Evolutionary conservation across 1,284 basidiomycete species (phyloP).

Genomic region (Rhodofomes roseus): DNA sequence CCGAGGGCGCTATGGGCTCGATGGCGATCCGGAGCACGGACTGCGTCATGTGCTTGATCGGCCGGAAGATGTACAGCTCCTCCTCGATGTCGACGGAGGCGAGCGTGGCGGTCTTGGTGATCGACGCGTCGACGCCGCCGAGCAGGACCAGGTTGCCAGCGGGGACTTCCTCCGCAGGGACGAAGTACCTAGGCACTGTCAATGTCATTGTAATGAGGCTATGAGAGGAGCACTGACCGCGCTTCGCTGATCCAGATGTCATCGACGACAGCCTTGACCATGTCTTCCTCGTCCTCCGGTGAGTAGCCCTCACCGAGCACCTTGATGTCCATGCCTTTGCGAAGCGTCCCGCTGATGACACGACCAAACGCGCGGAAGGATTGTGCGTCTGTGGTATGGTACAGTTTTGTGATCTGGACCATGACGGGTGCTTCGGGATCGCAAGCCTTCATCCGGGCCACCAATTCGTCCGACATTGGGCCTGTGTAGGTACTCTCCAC

Average conservation of each 20-base stretch:
- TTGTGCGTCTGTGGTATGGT: slow-evolving; percentile 93
- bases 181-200: slow-evolving; percentile 65
- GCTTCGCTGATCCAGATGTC: slow-evolving; percentile 90
- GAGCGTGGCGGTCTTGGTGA: slow-evolving; percentile 93
- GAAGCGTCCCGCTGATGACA: slow-evolving; percentile 88
- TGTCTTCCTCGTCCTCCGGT: slow-evolving; percentile 97
- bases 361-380: slow-evolving; percentile 96
- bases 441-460: slow-evolving; percentile 77
- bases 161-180: slow-evolving; percentile 84
- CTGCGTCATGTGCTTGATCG: slow-evolving; percentile 94
- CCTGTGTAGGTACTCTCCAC: slow-evolving; percentile 84
- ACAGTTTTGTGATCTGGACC: slow-evolving; percentile 91
- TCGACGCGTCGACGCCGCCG: slow-evolving; percentile 90
- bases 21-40: slow-evolving; percentile 99
- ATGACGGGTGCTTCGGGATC: slow-evolving; percentile 86
- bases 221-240: slow-evolving; percentile 43
- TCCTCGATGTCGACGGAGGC: slow-evolving; percentile 71
- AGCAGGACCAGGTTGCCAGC: slow-evolving; percentile 94
- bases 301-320: slow-evolving; percentile 98
- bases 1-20: slow-evolving; percentile 95
- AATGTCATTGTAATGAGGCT: background rate
- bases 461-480: slow-evolving; percentile 77
- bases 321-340: slow-evolving; percentile 82
- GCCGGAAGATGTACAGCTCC: slow-evolving; percentile 91
- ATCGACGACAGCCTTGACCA: slow-evolving; percentile 85